Evolutionary conservation across 352 stramenopile genomes (phyloP), one percentile per base, ranked within the genome.

Genomic region (Globisporangium nunn): DNA sequence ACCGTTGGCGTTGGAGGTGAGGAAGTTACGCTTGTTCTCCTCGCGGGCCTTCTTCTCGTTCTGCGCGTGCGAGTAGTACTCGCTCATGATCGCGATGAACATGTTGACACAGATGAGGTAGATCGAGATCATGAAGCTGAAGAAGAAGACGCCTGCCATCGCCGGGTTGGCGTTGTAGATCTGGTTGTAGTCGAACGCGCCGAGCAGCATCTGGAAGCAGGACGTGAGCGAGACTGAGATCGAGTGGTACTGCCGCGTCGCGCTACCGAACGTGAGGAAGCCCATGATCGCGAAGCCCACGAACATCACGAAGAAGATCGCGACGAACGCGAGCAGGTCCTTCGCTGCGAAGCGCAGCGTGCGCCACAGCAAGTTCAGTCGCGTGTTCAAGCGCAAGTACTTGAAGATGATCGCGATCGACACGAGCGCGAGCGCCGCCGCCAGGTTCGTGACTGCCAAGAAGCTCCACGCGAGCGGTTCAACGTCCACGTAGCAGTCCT

Each of bases 41-140:
- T 90, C 78, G 6, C 79, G 62, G 0, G 50, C 66, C 47, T 79
- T 81, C 74, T 87, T 92, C 54, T 87, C 79, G 4, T 58, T 79
- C 56, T 89, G 78, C 44, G 77, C 77, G 37, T 87, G 45, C 28
- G 78, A 88, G 62, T 91, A 89, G 58, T 91, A 91, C 54, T 91
- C 81, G 52, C 74, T 89, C 73, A 91, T 88, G 59, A 91, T 91
- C 39, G 79, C 81, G 28, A 91, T 88, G 60, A 90, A 91, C 81
- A 90, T 90, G 60, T 91, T 91, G 44, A 90, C 71, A 50, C 79
- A 87, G 59, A 91, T 85, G 53, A 91, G 67, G 53, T 88, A 89
- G 50, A 91, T 82, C 23, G 66, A 80, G 41, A 91, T 77, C 79
- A 88, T 91, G 48, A 88, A 91, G 53, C 67, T 79, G 63, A 91